A percentile compares a stretch with the other conserved stretches of the same genome.
Evolutionary conservation across 352 stramenopile genomes (phyloP).

Genomic region (Globisporangium okanoganense): DNA sequence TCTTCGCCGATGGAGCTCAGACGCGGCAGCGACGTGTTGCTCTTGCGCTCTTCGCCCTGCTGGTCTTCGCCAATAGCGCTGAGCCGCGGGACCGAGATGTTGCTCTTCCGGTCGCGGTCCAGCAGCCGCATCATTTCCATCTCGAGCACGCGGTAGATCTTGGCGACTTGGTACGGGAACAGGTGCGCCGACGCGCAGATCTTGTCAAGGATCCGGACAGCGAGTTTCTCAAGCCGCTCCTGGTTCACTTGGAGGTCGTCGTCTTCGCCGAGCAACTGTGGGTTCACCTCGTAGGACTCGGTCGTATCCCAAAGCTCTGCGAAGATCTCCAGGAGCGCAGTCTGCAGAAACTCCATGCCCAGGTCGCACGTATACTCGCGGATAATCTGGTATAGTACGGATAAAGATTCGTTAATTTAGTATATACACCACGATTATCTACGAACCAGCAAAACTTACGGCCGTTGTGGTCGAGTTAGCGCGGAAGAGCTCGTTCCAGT

Average conservation of each 20-base stretch:
- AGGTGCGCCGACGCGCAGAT: conserved; percentile 45
- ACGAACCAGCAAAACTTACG: conserved; percentile 21
- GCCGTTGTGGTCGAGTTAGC: conserved; percentile 73
- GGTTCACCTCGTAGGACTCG: conserved; percentile 67
- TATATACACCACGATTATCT: not conserved
- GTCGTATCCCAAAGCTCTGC: conserved; percentile 41
- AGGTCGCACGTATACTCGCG: conserved; percentile 77
- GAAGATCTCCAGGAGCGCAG: conserved; percentile 48
- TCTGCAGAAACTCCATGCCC: conserved; percentile 59
- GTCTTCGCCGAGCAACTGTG: conserved; percentile 29
- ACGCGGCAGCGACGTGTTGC: conserved; percentile 38
- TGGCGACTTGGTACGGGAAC: conserved; percentile 75
- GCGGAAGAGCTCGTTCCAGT: conserved; percentile 83
- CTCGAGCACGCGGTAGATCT: conserved; percentile 73
- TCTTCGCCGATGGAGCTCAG: conserved; percentile 57
- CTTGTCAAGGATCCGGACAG: conserved; percentile 39
- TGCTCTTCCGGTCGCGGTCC: conserved; percentile 51
- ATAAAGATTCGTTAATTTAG: not conserved
- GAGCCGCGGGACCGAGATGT: conserved; percentile 39
- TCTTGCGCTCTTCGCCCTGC: conserved; percentile 31
- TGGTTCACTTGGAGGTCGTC: conserved; percentile 55
- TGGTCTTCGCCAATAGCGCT: conserved; percentile 47
- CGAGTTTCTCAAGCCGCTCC: conserved; percentile 43
- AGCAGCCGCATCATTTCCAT: conserved; percentile 70
- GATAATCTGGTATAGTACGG: conserved; percentile 31